Conservation (phyloP, 1,139 yeast genomes). For the Blastobotrys raffinosifermentans region DNA sequence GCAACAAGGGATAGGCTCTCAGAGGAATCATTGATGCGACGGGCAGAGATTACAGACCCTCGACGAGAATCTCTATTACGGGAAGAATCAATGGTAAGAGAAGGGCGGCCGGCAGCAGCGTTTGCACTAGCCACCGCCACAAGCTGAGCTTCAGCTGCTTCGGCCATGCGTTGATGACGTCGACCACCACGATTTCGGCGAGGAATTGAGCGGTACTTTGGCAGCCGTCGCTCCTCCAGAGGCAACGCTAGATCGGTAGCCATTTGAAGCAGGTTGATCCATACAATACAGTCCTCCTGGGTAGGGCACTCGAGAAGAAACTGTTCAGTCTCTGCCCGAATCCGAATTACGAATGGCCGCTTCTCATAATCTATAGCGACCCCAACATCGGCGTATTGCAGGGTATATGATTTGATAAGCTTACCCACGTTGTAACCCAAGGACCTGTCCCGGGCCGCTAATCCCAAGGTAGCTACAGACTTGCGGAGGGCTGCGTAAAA, state of each 20-base stretch:
- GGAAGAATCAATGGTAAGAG: too few species aligned
- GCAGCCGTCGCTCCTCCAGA: slow-evolving; percentile 35
- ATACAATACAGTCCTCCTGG: slow-evolving; percentile 52
- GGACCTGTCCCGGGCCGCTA: slow-evolving; percentile 2
- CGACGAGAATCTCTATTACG: too few species aligned
- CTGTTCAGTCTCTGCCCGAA: slow-evolving; percentile 67
- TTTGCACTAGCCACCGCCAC: slow-evolving; percentile 1
- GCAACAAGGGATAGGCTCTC: too few species aligned
- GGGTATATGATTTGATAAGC: slow-evolving; percentile 42
- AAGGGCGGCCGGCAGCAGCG: too few species aligned
- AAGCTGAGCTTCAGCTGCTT: slow-evolving; percentile 2
- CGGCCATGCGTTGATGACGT: slow-evolving; percentile 7
- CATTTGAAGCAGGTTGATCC: slow-evolving; percentile 45
- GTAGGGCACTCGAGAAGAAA: slow-evolving; percentile 48
- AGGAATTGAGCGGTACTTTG: slow-evolving; percentile 32
- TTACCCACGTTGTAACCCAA: slow-evolving; percentile 15
- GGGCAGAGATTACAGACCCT: too few species aligned
- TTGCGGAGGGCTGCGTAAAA: slow-evolving; percentile 31
- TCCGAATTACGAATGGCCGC: slow-evolving; percentile 49
- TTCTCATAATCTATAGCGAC: slow-evolving; percentile 66
- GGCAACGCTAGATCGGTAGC: slow-evolving; percentile 39
- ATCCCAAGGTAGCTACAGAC: background rate
- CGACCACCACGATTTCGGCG: slow-evolving; percentile 24
- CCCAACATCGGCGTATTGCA: slow-evolving; percentile 66
- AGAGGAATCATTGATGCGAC: too few species aligned